Percentiles rank a stretch among this genome's conserved stretches.
Evolutionary conservation across 2,329 filamentous ascomycete species (phyloP).

Genomic region (Clonostachys byssicola): DNA sequence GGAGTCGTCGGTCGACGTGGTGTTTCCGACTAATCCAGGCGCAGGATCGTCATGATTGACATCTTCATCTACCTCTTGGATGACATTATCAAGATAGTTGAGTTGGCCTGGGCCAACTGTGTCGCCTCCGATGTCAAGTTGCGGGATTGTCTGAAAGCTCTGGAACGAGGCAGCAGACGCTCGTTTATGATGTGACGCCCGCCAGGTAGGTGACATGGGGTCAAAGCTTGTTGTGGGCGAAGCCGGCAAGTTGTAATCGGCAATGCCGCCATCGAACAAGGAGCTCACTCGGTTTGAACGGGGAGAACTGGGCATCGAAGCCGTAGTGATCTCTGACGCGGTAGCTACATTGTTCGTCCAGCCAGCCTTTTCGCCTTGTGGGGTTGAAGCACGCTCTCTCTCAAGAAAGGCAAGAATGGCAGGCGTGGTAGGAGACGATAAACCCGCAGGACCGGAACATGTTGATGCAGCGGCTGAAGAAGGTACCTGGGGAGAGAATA

Average conservation of each 20-base stretch:
- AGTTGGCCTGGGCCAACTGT: conserved; percentile 12
- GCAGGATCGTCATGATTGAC: conserved; percentile 11
- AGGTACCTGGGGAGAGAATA: conserved; percentile 51
- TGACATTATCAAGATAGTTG: conserved; percentile 18
- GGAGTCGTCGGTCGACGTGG: conserved; percentile 26
- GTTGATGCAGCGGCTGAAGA: background rate
- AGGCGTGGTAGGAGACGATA: conserved; percentile 27
- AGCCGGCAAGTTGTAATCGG: conserved; percentile 63
- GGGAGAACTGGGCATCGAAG: conserved; percentile 79
- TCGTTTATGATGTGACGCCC: conserved; percentile 43
- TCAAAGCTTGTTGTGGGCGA: conserved; percentile 76
- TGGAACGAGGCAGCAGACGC: conserved; percentile 52
- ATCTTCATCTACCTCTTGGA: conserved; percentile 33
- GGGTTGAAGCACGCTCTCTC: conserved; percentile 17
- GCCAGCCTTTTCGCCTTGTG: conserved; percentile 4
- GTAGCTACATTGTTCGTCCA: conserved; percentile 24
- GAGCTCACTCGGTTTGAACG: conserved; percentile 68
- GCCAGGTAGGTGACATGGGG: conserved; percentile 61
- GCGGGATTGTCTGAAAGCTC: conserved; percentile 12
- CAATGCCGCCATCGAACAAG: conserved; percentile 71
- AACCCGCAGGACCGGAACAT: conserved; percentile 23
- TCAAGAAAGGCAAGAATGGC: conserved; percentile 31
- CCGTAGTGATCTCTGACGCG: conserved; percentile 60
- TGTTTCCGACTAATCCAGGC: conserved; percentile 14
- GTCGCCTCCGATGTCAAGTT: conserved; percentile 8